Evolutionary conservation across 306 rosid genomes (phyloP).

Genomic region (Quercus mongolica): DNA sequence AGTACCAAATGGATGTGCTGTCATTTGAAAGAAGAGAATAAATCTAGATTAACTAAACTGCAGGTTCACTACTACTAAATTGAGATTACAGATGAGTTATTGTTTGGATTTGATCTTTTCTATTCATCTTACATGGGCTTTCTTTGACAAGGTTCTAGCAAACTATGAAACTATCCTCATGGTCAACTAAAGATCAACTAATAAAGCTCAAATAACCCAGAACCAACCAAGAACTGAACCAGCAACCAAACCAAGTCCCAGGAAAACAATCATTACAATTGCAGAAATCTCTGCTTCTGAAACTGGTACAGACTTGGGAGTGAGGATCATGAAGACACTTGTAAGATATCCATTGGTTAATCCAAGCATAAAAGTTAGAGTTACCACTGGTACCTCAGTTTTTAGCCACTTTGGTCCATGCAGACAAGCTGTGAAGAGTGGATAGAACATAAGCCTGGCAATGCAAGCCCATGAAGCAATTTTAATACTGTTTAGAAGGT

Average conservation of each 20-base stretch:
- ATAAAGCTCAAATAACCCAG: constrained; percentile 54
- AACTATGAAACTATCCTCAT: not conserved
- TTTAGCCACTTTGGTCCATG: constrained; percentile 85
- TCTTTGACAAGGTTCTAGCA: not conserved
- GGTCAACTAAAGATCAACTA: not conserved
- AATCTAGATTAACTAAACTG: no score
- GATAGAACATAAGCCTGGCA: constrained; percentile 69
- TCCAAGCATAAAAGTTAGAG: constrained; percentile 78
- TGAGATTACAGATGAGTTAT: no score
- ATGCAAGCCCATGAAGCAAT: constrained; percentile 60
- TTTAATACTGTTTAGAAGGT: constrained; percentile 48
- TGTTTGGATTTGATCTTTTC: no score
- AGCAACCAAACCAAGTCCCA: constrained; percentile 79
- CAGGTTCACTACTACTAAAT: no score
- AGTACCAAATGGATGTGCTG: no score
- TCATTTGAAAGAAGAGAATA: no score
- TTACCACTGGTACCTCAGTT: constrained; percentile 56
- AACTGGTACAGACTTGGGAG: constrained; percentile 61
- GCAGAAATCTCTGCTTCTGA: constrained; percentile 76
- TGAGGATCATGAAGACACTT: constrained; percentile 74
- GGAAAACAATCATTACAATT: constrained; percentile 71
- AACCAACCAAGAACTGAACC: constrained; percentile 92
- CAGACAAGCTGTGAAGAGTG: constrained; percentile 71
- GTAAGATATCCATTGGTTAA: constrained; percentile 78
- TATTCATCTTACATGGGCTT: no score